phyloP scores from a whole-genome alignment of 352 stramenopile genomes.

The Pseudoperonospora humuli region DNA sequence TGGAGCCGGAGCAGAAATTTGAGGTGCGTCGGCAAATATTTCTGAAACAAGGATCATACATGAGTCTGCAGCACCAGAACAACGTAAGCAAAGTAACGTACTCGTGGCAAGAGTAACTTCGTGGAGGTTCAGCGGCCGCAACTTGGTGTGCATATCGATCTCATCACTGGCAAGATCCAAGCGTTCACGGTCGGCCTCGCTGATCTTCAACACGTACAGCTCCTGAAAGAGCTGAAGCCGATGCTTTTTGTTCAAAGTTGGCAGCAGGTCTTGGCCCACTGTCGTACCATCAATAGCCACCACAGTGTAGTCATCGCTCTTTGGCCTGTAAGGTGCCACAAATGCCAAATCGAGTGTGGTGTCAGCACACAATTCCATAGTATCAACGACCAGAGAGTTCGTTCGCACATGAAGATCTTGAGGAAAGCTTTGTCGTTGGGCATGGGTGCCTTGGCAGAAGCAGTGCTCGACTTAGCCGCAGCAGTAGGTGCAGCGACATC shows the following conservation, averaged over 20 bases:
- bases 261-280: slow-evolving; percentile 71
- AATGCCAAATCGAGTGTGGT: background rate
- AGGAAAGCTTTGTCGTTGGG: slow-evolving; percentile 74
- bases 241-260: slow-evolving; percentile 85
- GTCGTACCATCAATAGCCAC: slow-evolving; percentile 76
- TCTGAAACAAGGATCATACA: slow-evolving; percentile 28
- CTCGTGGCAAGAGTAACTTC: slow-evolving; percentile 83
- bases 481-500: slow-evolving; percentile 22
- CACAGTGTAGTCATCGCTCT: slow-evolving; percentile 86
- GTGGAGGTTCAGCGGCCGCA: slow-evolving; percentile 76
- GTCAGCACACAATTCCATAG: background rate
- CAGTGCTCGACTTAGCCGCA: slow-evolving; percentile 19
- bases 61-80: slow-evolving; percentile 1
- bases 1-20: slow-evolving; percentile 59
- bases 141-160: slow-evolving; percentile 84
- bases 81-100: slow-evolving; percentile 24
- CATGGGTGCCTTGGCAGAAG: slow-evolving; percentile 34
- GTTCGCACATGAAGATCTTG: slow-evolving; percentile 81
- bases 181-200: slow-evolving; percentile 70
- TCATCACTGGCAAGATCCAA: slow-evolving; percentile 77
- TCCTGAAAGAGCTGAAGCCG: slow-evolving; percentile 79
- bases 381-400: background rate
- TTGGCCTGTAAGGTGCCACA: slow-evolving; percentile 40
- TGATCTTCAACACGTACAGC: slow-evolving; percentile 86
- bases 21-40: slow-evolving; percentile 78